phyloP scores from a whole-genome alignment of 1,284 basidiomycete species.

The Microbotryum scabiosae region DNA sequence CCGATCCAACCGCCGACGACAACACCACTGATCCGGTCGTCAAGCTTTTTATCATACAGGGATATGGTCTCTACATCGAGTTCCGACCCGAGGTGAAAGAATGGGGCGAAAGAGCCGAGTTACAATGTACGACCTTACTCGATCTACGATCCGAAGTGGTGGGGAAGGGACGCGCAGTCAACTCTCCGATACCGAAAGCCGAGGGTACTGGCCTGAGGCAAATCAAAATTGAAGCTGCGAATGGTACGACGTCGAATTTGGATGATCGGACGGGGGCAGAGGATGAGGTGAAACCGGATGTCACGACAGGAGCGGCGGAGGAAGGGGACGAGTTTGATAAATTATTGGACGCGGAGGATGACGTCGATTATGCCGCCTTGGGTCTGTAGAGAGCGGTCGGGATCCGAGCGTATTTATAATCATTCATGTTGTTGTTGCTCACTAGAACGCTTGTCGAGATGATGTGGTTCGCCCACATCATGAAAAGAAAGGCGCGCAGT shows the following conservation, averaged over 20 bases:
- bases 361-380: slow-evolving; percentile 10
- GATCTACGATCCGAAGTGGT: slow-evolving; percentile 2
- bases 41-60: slow-evolving; percentile 4
- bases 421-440: no score
- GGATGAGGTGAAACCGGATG: slow-evolving; percentile 13
- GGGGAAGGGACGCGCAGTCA: slow-evolving; percentile 5
- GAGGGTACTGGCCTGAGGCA: background rate
- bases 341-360: slow-evolving; percentile 12
- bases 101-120: slow-evolving; percentile 64
- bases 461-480: no score
- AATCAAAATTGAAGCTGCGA: slow-evolving; percentile 12
- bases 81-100: slow-evolving; percentile 62
- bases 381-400: background rate
- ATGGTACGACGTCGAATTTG: background rate
- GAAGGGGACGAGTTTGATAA: slow-evolving; percentile 15
- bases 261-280: slow-evolving; percentile 3
- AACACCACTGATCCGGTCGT: background rate
- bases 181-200: background rate
- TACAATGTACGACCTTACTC: background rate
- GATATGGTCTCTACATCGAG: slow-evolving; percentile 63
- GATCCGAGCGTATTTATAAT: no score
- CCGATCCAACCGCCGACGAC: no score
- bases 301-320: slow-evolving; percentile 12
- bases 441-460: no score
- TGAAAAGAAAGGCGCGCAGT: no score